phyloP scores from a whole-genome alignment of 164 flowering plant genomes.

The Vitis rupestris region DNA sequence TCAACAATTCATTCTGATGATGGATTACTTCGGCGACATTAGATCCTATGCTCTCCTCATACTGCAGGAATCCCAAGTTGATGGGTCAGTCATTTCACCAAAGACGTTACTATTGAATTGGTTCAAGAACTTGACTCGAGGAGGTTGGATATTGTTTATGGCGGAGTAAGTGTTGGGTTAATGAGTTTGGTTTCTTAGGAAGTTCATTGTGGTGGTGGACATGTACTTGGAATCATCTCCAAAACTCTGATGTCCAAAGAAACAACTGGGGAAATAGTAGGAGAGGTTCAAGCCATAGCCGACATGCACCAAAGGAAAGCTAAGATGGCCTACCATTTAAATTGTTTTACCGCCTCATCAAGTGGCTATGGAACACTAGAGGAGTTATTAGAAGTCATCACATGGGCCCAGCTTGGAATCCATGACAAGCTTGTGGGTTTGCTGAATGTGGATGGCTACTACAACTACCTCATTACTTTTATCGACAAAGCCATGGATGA shows the following conservation, averaged over 20 bases:
- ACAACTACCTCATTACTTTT: constrained; percentile 55
- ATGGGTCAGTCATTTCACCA: no score
- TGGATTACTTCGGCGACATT: constrained; percentile 44
- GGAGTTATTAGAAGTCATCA: constrained; percentile 63
- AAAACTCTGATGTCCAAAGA: constrained; percentile 49
- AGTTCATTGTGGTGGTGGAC: constrained; percentile 47
- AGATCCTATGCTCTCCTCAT: constrained; percentile 40
- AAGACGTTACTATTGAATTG: no score
- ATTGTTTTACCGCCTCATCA: constrained; percentile 54
- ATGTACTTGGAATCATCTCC: constrained; percentile 59
- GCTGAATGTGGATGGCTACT: constrained; percentile 70
- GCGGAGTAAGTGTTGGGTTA: constrained; percentile 54
- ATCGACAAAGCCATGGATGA: constrained; percentile 69
- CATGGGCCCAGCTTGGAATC: constrained; percentile 81
- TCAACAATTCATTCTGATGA: constrained; percentile 46
- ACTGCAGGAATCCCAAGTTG: constrained; percentile 31
- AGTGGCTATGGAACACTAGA: constrained; percentile 76
- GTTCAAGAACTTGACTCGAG: constrained; percentile 6
- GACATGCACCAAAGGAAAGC: constrained; percentile 70
- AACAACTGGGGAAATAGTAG: constrained; percentile 58
- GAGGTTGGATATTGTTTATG: constrained; percentile 52
- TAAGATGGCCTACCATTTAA: constrained; percentile 61
- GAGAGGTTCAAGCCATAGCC: constrained; percentile 55
- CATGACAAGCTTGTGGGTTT: constrained; percentile 73
- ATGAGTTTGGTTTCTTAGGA: constrained; percentile 47